Evolutionary conservation across 768 basidiomycete species (phyloP), one percentile per base, ranked within the genome.

Genomic region (Holtermannia corniformis): DNA sequence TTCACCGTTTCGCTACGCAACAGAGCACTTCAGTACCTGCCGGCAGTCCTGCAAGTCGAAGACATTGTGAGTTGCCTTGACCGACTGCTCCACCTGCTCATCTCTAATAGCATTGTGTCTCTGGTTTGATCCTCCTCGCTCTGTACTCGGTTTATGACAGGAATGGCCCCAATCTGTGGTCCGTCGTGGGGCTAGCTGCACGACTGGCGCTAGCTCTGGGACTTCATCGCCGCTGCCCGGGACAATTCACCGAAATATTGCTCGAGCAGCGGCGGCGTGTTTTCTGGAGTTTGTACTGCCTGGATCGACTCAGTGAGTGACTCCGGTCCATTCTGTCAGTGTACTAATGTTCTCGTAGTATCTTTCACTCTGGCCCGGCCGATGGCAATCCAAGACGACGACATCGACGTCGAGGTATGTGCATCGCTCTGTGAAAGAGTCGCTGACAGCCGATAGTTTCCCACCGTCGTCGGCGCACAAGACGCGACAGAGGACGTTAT

Each of bases 371-470:
- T 63, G 5, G 48, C 51, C 4, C 47, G 52, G 42, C 64, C 64
- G 12, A 50, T 65, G 13, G 57, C 53, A 4, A 58, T 65, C 28
- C 41, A 25, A 1, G 64, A 65, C 32, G 50, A 54, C 20, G 61
- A 58, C 43, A 54, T 65, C 16, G 60, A 59, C 27, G 56, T 58
- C 19, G 60, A 59, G 37, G 63, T 64, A 42, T 48, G 63, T 55
- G 10, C n/a, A 12, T n/a, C 37, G 37, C n/a, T 41, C n/a, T 10
- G 22, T 20, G 19, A 7, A 23, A 44, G 43, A 10, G 43, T 19
- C n/a, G 7, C 7, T 11, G 19, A 44, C 43, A 7, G 19, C 7
- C 11, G 32, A 7, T 37, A 37, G 32, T 37, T 37, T 37, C 32
- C 32, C 16, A 37, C 32, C 10, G 32, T 37, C 32, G 32, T 37